phyloP scores from a whole-genome alignment of 1,284 basidiomycete species.

The Pisolithus thermaeus region DNA sequence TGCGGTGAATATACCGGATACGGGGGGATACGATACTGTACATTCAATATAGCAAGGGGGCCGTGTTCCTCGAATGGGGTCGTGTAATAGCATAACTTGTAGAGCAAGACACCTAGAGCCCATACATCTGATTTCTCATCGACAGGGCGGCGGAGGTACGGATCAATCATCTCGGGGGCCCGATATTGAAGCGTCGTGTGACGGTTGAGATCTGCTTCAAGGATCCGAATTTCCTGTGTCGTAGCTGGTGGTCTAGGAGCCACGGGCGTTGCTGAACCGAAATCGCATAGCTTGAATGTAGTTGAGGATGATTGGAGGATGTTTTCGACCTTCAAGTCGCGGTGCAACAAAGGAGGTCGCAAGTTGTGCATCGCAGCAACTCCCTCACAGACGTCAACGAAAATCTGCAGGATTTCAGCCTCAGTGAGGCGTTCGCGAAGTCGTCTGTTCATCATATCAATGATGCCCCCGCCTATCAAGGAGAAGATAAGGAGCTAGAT shows the following conservation, averaged over 20 bases:
- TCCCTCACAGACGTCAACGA: conserved; percentile 91
- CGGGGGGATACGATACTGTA: conserved; percentile 90
- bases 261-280: conserved; percentile 87
- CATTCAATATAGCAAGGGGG: conserved; percentile 92
- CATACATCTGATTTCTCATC: conserved; percentile 96
- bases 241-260: conserved; percentile 62
- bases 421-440: conserved; percentile 91
- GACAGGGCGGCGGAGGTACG: conserved; percentile 74
- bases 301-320: conserved; percentile 78
- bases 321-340: conserved; percentile 99
- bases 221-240: conserved; percentile 75
- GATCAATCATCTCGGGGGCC: conserved; percentile 98
- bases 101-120: conserved; percentile 91
- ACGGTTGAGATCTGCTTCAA: conserved; percentile 90
- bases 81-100: conserved; percentile 97
- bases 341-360: conserved; percentile 85
- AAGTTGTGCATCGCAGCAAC: conserved; percentile 96
- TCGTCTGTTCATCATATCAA: conserved; percentile 98
- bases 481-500: conserved; percentile 6
- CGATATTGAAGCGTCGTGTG: conserved; percentile 95
- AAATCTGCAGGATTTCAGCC: conserved; percentile 95
- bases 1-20: conserved; percentile 89
- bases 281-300: conserved; percentile 96
- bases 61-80: conserved; percentile 98
- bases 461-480: conserved; percentile 84